Base-by-base conservation (phyloP, 2,329 filamentous ascomycete genomes). In the Colletotrichum kahawae region DNA sequence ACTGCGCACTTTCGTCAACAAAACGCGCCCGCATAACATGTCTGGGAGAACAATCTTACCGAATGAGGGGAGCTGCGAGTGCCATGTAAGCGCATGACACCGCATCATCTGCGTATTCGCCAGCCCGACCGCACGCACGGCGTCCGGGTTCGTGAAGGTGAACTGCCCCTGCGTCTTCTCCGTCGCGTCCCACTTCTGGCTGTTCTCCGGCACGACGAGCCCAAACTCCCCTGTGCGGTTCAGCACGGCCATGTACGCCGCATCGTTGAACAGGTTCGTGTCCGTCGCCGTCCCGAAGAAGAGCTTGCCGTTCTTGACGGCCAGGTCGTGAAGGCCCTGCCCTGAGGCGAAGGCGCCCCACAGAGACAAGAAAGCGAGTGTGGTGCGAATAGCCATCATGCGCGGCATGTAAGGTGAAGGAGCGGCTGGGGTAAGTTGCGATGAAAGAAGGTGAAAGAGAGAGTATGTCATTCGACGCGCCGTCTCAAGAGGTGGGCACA, bases 201-300 rank as follows among this genome's bases (percentile, higher is more conserved):
- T 87, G 80, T 93, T 93, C 69, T 88, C 89, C 0, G 91, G 90
- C 0, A 91, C 93, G 24, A 91, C 87, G 78, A 92, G 88, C 21
- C 91, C 91, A 78, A 93, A 94, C 78, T 92, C 90, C 34, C 85
- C 82, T 9, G 80, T 85, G 79, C 91, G 84, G 73, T 85, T 86
- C 51, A 93, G 83, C 75, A 92, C 89, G 4, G 83, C 81, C 56
- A 88, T 83, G 80, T 93, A 93, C 63, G 87, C 81, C 18, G 85
- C 82, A 29, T 88, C 82, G 71, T 89, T 86, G 10, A 81, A 81
- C 21, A 91, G 90, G 16, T 79, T 81, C 12, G 82, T 80, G 82
- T 93, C 92, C 38, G 91, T 92, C 5, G 92, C 92, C 1, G 91
- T 89, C 66, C 92, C 92, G 70, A 92, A 93, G 84, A 92, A 93